Evolutionary conservation across 177 flowering plant genomes (phyloP), one percentile per base, ranked within the genome.

Genomic region (Vitis hybrid): DNA sequence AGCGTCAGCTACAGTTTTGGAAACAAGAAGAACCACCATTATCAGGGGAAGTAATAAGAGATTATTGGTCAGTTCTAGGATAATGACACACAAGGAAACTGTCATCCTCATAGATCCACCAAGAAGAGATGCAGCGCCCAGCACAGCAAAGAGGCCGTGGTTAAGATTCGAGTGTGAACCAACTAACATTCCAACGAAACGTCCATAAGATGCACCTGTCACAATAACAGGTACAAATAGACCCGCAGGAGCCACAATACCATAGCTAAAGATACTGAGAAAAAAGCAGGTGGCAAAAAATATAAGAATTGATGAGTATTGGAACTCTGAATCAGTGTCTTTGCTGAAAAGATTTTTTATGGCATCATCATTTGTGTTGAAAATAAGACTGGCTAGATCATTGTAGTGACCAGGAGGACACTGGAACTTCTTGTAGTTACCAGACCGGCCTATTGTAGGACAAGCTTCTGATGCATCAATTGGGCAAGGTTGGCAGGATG

Each of bases 31-130:
- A 76, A 92, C 97, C 66, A 94, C 67, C 99, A 94, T 94, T 54
- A 91, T 74, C 34, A 94, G 68, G 2, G 99, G 99, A 10, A 94
- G 85, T 77, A 94, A 68, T 19, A 92, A 66, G 10, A 94, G 82
- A 67, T 92, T 87, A 72, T 94, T 88, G 12, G 99, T 94, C 67
- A 94, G 65, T 76, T 94, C 97, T 22, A 94, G 74, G 56, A 94
- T 76, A 59, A 94, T 85, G 12, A 94, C 92, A 73, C 97, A 90
- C 59, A 89, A 73, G 18, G 98, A 94, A 18, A 94, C 97, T 8
- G 98, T 94, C 82, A 77, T 82, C 79, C 97, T 85, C 97, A 92
- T 92, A 29, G 97, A 72, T 60, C 97, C 98, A 67, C 91, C 98
- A 48, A 92, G 93, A 78, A 94, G 68, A 14, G 98, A 86, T 77